Conservation (phyloP, 805 yeast species). For the Saturnispora bothae region DNA sequence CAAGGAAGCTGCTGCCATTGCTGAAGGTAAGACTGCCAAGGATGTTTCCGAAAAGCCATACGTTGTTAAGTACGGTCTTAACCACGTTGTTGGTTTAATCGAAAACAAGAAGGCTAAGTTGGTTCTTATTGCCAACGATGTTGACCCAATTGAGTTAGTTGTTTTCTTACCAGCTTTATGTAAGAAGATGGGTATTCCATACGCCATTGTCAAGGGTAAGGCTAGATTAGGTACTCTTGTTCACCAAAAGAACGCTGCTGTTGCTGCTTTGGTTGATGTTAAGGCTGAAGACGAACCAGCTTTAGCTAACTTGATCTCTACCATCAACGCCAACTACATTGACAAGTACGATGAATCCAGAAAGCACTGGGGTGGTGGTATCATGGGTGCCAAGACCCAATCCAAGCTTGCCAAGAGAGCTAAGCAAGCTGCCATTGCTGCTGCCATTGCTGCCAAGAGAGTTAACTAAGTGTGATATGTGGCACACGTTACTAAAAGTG, state of each 20-base stretch:
- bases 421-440: slow-evolving; percentile 54
- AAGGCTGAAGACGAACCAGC: slow-evolving; percentile 90
- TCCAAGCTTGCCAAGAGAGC: slow-evolving; percentile 57
- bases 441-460: slow-evolving; percentile 29
- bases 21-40: slow-evolving; percentile 95
- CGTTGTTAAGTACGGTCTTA: slow-evolving; percentile 95
- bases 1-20: slow-evolving; percentile 98
- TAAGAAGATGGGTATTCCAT: slow-evolving; percentile 99
- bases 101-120: slow-evolving; percentile 99
- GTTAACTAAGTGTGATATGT: not conserved
- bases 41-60: slow-evolving; percentile 96
- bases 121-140: slow-evolving; percentile 96
- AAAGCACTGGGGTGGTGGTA: slow-evolving; percentile 99
- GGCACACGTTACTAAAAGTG: too few relatives aligned
- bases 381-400: slow-evolving; percentile 89
- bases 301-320: slow-evolving; percentile 83
- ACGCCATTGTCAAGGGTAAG: slow-evolving; percentile 97
- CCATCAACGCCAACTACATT: slow-evolving; percentile 86
- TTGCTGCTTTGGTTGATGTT: slow-evolving; percentile 95
- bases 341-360: slow-evolving; percentile 93
- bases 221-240: slow-evolving; percentile 97
- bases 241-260: slow-evolving; percentile 96
- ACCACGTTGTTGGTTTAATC: slow-evolving; percentile 94
- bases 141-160: slow-evolving; percentile 97
- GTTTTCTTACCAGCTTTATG: slow-evolving; percentile 97